Conservation (phyloP, 108 stramenopile genomes). For the Cyclotella choctawhatcheeana region DNA sequence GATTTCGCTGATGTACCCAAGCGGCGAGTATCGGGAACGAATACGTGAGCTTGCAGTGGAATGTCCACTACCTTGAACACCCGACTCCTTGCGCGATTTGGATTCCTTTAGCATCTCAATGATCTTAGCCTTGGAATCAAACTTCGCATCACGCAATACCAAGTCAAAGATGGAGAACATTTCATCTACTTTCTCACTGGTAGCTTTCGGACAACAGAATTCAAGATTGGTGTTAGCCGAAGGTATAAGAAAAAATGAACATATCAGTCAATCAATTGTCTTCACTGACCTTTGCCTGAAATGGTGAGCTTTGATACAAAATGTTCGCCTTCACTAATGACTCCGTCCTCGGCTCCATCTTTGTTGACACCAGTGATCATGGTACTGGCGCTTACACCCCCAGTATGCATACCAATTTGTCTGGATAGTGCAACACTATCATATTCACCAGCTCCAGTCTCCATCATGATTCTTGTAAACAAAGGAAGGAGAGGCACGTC, state of each 20-base stretch:
- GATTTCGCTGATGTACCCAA: slow-evolving; percentile 91
- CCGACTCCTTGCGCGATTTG: slow-evolving; percentile 74
- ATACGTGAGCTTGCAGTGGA: slow-evolving; percentile 79
- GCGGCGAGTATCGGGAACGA: slow-evolving; percentile 80
- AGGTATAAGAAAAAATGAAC: no score
- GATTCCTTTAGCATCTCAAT: slow-evolving; percentile 94
- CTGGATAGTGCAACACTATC: slow-evolving; percentile 87
- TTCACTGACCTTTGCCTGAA: no score
- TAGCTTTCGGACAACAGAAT: no score
- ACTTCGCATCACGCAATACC: slow-evolving; percentile 86
- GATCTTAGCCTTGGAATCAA: slow-evolving; percentile 86
- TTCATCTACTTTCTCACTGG: slow-evolving; percentile 87
- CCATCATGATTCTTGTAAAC: slow-evolving; percentile 88
- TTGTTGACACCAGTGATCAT: slow-evolving; percentile 75
- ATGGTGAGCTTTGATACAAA: slow-evolving; percentile 81
- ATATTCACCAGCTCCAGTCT: slow-evolving; percentile 90
- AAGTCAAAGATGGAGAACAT: slow-evolving; percentile 87
- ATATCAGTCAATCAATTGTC: no score
- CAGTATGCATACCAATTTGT: slow-evolving; percentile 88
- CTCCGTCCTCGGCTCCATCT: slow-evolving; percentile 56
- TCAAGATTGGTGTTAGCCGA: no score
- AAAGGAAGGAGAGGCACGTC: slow-evolving; percentile 91
- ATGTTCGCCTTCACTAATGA: slow-evolving; percentile 65
- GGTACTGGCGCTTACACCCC: slow-evolving; percentile 74
- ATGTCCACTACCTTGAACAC: slow-evolving; percentile 86